Percentiles rank a stretch among this genome's conserved stretches.
Evolutionary conservation across 2,329 filamentous ascomycete genomes (phyloP).

Genomic region (Scedosporium dehoogii): DNA sequence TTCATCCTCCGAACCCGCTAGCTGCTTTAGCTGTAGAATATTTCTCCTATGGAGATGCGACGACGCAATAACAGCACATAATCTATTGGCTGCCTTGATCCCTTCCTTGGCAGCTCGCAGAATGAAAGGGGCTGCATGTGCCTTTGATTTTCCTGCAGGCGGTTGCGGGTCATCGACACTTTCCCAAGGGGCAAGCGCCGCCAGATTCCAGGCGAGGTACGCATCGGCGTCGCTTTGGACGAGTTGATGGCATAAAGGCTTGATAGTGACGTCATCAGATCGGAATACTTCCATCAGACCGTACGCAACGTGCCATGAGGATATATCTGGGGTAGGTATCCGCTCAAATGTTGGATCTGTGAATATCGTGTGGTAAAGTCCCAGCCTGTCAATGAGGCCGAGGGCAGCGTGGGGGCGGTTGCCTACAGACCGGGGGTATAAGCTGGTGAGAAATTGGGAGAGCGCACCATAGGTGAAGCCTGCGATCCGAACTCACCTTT

Average conservation of each 20-base stretch:
- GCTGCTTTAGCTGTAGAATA: slow-evolving; percentile 54
- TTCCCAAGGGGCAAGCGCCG: slow-evolving; percentile 67
- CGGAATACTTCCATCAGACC: slow-evolving; percentile 45
- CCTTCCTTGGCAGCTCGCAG: slow-evolving; percentile 63
- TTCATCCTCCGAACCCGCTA: slow-evolving; percentile 33
- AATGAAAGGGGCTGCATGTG: slow-evolving; percentile 36
- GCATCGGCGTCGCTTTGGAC: slow-evolving; percentile 52
- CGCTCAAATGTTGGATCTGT: slow-evolving; percentile 51
- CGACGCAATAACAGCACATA: slow-evolving; percentile 56
- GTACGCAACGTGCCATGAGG: slow-evolving; percentile 55
- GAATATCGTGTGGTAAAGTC: slow-evolving; percentile 64
- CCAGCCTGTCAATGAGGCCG: slow-evolving; percentile 54
- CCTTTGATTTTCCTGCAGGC: slow-evolving; percentile 34
- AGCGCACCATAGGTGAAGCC: background rate
- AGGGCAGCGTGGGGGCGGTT: slow-evolving; percentile 52
- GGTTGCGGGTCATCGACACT: slow-evolving; percentile 30
- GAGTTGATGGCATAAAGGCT: slow-evolving; percentile 42
- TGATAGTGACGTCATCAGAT: slow-evolving; percentile 28
- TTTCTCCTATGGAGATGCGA: slow-evolving; percentile 51
- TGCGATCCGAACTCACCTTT: slow-evolving; percentile 39
- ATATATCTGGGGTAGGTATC: slow-evolving; percentile 44
- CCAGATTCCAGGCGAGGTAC: slow-evolving; percentile 70
- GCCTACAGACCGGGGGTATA: slow-evolving; percentile 23
- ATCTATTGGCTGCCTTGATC: slow-evolving; percentile 68
- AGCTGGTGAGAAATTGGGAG: background rate